Evolutionary conservation across 2,329 filamentous ascomycete species (phyloP), one percentile per base, ranked within the genome.

Genomic region (Penicillium griseofulvum): DNA sequence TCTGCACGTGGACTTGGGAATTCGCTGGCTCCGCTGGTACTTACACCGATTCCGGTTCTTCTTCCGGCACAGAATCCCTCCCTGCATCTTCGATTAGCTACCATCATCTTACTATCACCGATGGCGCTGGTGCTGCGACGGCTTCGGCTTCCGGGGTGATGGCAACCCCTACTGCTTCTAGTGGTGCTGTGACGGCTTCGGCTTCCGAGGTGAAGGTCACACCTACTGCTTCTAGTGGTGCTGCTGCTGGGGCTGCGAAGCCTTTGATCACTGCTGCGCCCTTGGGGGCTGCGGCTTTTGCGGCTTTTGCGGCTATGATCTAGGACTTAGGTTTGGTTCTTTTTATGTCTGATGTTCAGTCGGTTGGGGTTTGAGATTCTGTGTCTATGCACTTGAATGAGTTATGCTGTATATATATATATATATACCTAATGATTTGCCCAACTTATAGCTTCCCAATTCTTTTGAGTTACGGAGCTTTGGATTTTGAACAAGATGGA

Each of bases 261-360:
- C 33, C 52, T 34, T 45, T 54, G 41, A 42, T 46, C 2, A 51
- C 50, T 5, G 50, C 54, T 41, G 57, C 41, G 4, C 39, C 50
- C 11, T 11, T 49, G 12, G 51, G 45, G 16, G 57, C 45, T 22
- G 44, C 45, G 53, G 57, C 43, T 33, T 14, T 42, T 31, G 56
- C 46, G 39, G 55, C 52, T 8, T 39, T 56, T 19, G 53, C 31
- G 14, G 56, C 49, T n/a, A 47, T 59, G 29, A 16, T 59, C 14
- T 59, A 55, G 22, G 28, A 5, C 17, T 31, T 33, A 12, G 7
- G 19, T 17, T 34, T 24, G 16, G 24, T 11, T 24, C 10, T 34
- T 41, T 24, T 28, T 4, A 29, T 54, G 26, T 14, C 12, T 37
- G 17, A 31, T 24, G 22, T 44, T 19, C 28, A 7, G 5, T 14